Evolutionary conservation across 1,284 basidiomycete genomes (phyloP).

Genomic region (Apiotrichum mycotoxinovorans): DNA sequence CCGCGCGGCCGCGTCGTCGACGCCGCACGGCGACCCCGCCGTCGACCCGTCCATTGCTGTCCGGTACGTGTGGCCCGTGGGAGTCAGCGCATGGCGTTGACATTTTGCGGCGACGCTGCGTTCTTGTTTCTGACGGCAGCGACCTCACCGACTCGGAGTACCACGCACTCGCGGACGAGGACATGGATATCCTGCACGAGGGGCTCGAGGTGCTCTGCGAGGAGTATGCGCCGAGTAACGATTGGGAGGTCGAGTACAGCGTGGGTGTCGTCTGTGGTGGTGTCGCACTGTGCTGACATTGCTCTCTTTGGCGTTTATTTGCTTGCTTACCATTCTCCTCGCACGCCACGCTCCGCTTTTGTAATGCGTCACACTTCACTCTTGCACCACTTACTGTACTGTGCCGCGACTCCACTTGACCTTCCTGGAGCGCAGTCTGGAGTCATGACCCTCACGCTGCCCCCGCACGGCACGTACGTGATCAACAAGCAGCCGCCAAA

Average conservation of each 20-base stretch:
- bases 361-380: too few relatives aligned
- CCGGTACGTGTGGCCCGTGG: constrained; percentile 8
- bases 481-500: constrained; percentile 99
- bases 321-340: too few relatives aligned
- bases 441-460: constrained; percentile 81
- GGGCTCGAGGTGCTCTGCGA: constrained; percentile 76
- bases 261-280: constrained; percentile 62
- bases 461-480: constrained; percentile 87
- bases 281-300: not conserved
- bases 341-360: too few relatives aligned
- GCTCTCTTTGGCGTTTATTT: not conserved
- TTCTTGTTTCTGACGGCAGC: constrained; percentile 7
- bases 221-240: constrained; percentile 52
- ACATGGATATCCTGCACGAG: constrained; percentile 79
- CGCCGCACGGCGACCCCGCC: constrained; percentile 17
- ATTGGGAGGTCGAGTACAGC: constrained; percentile 88
- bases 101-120: not conserved
- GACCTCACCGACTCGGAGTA: constrained; percentile 55
- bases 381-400: too few relatives aligned
- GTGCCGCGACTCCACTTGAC: too few relatives aligned
- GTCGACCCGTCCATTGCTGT: constrained; percentile 17
- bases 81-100: not conserved
- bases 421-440: too few relatives aligned
- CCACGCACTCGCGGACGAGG: constrained; percentile 69
- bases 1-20: constrained; percentile 1